These are phyloP conservation scores for Pelargonium myrrhifolium DNA, from an alignment of 441 rosid species.

Conservation along the genomic window DNA sequence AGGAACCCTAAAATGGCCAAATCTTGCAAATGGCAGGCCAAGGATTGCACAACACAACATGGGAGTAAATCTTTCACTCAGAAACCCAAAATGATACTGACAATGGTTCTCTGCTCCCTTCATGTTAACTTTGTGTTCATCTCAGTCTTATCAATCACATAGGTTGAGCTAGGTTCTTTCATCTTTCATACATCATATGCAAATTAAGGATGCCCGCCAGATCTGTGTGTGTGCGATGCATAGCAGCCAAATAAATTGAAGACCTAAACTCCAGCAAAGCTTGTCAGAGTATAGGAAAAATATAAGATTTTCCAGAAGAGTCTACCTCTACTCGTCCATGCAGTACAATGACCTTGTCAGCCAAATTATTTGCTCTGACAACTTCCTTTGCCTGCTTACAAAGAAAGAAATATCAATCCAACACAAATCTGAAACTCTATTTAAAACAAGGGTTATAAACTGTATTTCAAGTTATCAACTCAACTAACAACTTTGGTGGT, in stretches of 20 bases:
- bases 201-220: background rate
- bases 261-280: conserved; percentile 1
- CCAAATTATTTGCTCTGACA: conserved; percentile 83
- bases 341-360: conserved; percentile 72
- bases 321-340: conserved; percentile 96
- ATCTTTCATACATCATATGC: background rate
- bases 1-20: background rate
- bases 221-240: background rate
- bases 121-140: background rate
- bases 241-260: conserved; percentile 5
- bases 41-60: background rate
- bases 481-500: background rate
- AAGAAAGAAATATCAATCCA: background rate
- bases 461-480: background rate
- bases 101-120: background rate
- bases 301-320: conserved; percentile 13
- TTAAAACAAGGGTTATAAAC: background rate
- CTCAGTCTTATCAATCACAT: background rate
- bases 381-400: conserved; percentile 79
- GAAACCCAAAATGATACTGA: background rate
- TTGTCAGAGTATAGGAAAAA: conserved; percentile 10
- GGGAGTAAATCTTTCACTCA: too few relatives aligned
- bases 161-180: background rate
- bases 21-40: background rate
- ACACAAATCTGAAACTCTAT: background rate